Evolutionary conservation across 768 basidiomycete genomes (phyloP).

Genomic region (Boletus insuetus): DNA sequence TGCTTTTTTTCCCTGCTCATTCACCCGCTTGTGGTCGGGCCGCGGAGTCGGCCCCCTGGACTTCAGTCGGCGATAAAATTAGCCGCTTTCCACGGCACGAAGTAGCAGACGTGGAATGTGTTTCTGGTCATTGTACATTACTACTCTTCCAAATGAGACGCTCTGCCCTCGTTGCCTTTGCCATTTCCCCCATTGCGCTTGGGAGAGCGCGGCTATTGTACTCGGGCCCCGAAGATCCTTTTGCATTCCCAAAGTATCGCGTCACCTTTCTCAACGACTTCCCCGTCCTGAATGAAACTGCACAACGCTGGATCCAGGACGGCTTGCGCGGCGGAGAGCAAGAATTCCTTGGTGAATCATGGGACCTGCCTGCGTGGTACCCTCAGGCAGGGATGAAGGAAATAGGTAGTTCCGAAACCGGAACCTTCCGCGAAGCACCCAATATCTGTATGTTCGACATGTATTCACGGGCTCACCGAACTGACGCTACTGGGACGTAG

Average conservation of each 20-base stretch:
- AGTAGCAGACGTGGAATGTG: constrained; percentile 9
- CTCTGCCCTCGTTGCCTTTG: constrained; percentile 14
- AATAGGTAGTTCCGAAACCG: constrained; percentile 55
- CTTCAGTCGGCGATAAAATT: constrained; percentile 36
- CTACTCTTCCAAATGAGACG: constrained; percentile 16
- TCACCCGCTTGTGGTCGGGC: constrained; percentile 7
- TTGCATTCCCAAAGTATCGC: constrained; percentile 79
- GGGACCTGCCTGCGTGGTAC: constrained; percentile 41
- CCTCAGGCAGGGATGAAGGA: constrained; percentile 46
- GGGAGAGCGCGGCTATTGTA: constrained; percentile 45
- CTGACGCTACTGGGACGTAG: constrained; percentile 16
- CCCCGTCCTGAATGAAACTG: constrained; percentile 72
- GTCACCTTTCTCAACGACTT: constrained; percentile 76
- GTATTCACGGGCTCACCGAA: constrained; percentile 7
- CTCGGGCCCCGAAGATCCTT: constrained; percentile 74
- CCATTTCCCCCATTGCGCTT: constrained; percentile 12
- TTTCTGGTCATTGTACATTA: neutral
- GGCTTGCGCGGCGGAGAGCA: constrained; percentile 73
- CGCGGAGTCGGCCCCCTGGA: constrained; percentile 28
- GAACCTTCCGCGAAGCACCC: constrained; percentile 22
- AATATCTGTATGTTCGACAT: constrained; percentile 39
- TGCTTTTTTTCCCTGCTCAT: neutral
- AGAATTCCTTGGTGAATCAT: constrained; percentile 73
- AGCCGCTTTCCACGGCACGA: constrained; percentile 19
- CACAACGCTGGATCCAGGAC: constrained; percentile 66